Base-by-base conservation (phyloP, 306 rosid genomes). In the Castanea crenata region DNA sequence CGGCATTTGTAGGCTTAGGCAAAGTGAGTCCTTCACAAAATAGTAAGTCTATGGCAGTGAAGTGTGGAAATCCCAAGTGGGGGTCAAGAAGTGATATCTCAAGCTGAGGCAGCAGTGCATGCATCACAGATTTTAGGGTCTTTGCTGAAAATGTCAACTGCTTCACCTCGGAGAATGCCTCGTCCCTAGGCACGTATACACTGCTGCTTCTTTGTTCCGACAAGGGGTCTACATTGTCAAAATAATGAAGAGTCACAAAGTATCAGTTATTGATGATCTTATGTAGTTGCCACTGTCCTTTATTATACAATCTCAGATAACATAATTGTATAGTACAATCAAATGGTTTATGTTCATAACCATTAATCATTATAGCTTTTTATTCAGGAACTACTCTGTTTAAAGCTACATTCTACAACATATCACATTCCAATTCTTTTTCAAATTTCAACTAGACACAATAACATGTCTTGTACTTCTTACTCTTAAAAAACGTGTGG, bases 151-250 rank as follows among this genome's bases (percentile, higher is more conserved):
- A 87, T 1, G 76, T 72, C 5, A 57, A 13, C 4, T 74, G 25
- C 41, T 87, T 87, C 13, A 87, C 29, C 78, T 82, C 86, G 5
- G 88, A 69, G 75, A 87, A 87, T n/a, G 79, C 59, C 69, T 87
- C 85, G 20, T 87, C 90, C 62, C 88, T 61, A 1, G 90, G 90
- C 0, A 87, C 83, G 18, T 87, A 87, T 15, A 82, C 59, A 9
- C 51, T 57, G 20, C 41, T 54, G 5, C 69, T 84, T 74, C 81
- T 82, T 75, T 81, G 38, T 71, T 87, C 90, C 1, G 85, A 76
- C 29, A 34, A 20, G n/a, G 90, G 73, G 70, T 84, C 90, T 86
- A 67, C 68, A 63, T 51, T 18, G 20, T 16, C 5, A 54, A 15
- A 15, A 16, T 18, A 54, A 41, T 32, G 35, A 32, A 32, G 35